Percentiles rank a stretch among this genome's conserved stretches.
phyloP scores from a whole-genome alignment of 176 grass and related monocot species.

The Avena atlantica region DNA sequence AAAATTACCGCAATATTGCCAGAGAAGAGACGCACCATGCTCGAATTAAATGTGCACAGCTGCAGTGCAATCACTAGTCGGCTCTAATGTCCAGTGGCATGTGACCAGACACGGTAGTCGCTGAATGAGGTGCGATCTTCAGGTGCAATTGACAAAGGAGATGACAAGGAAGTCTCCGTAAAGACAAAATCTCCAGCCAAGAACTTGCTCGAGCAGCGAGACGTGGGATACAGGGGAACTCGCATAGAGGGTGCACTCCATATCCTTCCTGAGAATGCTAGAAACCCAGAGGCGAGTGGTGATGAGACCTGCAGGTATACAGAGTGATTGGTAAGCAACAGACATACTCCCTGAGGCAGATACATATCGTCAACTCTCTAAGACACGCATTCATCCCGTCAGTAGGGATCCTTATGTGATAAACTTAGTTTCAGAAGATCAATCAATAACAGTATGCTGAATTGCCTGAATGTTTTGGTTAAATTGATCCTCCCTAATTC shows the following conservation, averaged over 20 bases:
- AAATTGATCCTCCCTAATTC: background rate
- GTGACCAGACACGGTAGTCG: constrained; percentile 47
- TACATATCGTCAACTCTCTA: background rate
- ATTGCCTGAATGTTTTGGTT: background rate
- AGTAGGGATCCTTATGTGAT: background rate
- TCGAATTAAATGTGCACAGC: constrained; percentile 55
- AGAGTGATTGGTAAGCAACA: background rate
- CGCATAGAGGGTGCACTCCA: constrained; percentile 76
- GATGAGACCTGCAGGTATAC: constrained; percentile 50
- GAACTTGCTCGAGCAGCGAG: constrained; percentile 85
- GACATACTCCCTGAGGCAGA: background rate
- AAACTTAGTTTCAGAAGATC: background rate
- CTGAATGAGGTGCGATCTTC: constrained; percentile 43
- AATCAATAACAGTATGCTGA: background rate
- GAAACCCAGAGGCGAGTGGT: constrained; percentile 37
- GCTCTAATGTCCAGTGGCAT: constrained; percentile 74
- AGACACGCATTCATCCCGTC: background rate
- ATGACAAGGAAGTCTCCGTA: constrained; percentile 77
- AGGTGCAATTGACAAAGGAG: constrained; percentile 95
- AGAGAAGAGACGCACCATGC: constrained; percentile 61
- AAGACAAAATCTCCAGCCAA: constrained; percentile 96
- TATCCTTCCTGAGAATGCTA: constrained; percentile 72
- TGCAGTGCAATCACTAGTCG: constrained; percentile 50
- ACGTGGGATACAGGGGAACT: constrained; percentile 69
- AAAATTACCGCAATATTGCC: constrained; percentile 51